Percentiles rank a stretch among this genome's conserved stretches.
These are phyloP conservation scores for Phytopythium boreale DNA, from an alignment of 352 stramenopile species.

Conservation along the genomic window DNA sequence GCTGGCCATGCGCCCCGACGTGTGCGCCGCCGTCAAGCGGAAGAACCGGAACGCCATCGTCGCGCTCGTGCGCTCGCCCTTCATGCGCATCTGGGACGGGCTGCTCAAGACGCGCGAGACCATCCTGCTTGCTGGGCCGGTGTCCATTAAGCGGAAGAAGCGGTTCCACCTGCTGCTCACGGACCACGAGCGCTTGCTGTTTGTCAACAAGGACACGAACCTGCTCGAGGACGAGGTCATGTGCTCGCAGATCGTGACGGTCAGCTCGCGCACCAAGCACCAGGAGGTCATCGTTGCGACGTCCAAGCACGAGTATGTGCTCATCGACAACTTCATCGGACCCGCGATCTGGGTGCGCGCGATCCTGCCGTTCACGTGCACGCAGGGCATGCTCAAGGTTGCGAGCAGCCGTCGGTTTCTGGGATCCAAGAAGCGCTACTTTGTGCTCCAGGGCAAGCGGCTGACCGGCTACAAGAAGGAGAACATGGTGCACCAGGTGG, in stretches of 20 bases:
- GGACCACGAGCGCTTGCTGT: slow-evolving; percentile 80
- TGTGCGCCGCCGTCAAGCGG: slow-evolving; percentile 71
- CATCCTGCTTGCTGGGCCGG: slow-evolving; percentile 73
- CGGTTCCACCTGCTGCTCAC: slow-evolving; percentile 81
- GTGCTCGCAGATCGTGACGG: slow-evolving; percentile 84
- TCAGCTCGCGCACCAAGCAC: slow-evolving; percentile 78
- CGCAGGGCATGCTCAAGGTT: slow-evolving; percentile 78
- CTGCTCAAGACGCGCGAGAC: slow-evolving; percentile 81
- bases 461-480: slow-evolving; percentile 79
- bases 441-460: slow-evolving; percentile 58
- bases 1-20: slow-evolving; percentile 64
- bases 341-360: slow-evolving; percentile 81
- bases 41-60: slow-evolving; percentile 84
- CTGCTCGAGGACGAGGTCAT: slow-evolving; percentile 88
- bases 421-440: slow-evolving; percentile 85
- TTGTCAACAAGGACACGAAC: slow-evolving; percentile 88
- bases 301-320: slow-evolving; percentile 71
- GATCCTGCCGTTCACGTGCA: slow-evolving; percentile 86
- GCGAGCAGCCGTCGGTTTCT: slow-evolving; percentile 75
- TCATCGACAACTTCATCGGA: slow-evolving; percentile 85
- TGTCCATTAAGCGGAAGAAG: slow-evolving; percentile 84
- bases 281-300: slow-evolving; percentile 74
- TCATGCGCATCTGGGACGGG: slow-evolving; percentile 82
- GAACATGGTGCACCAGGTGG: slow-evolving; percentile 64
- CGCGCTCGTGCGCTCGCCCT: slow-evolving; percentile 74